Percentiles rank a stretch among this genome's conserved stretches.
Evolutionary conservation across 352 stramenopile genomes (phyloP).

Genomic region (Pythium phragmitis): DNA sequence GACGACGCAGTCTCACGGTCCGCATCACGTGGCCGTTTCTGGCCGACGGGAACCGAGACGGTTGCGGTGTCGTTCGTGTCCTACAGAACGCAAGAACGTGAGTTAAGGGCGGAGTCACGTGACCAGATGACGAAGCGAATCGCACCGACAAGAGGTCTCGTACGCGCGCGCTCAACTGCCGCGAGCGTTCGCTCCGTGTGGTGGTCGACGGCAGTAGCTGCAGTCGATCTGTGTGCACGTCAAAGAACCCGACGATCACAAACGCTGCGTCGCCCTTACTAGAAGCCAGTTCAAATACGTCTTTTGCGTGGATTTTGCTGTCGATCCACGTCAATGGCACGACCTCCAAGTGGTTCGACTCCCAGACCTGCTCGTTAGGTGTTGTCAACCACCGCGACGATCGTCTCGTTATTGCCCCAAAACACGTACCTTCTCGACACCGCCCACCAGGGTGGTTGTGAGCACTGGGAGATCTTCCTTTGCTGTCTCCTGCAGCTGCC

Average conservation of each 20-base stretch:
- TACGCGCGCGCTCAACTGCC: constrained; percentile 21
- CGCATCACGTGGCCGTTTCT: constrained; percentile 9
- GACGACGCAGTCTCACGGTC: not conserved
- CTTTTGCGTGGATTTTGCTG: constrained; percentile 5
- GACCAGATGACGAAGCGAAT: not conserved
- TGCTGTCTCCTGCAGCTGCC: constrained; percentile 21
- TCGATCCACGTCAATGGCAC: constrained; percentile 19
- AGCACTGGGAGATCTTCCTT: not conserved
- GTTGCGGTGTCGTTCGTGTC: not conserved
- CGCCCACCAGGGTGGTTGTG: not conserved
- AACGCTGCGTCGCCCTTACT: constrained; percentile 1
- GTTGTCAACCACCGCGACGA: not conserved
- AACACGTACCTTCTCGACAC: constrained; percentile 9
- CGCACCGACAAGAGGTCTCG: constrained; percentile 8
- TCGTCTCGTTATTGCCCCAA: not conserved
- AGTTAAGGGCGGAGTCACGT: not conserved
- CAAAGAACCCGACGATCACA: constrained; percentile 21
- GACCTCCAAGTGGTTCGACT: constrained; percentile 25
- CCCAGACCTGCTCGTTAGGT: constrained; percentile 14
- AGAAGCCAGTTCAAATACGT: not conserved
- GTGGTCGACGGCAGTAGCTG: constrained; percentile 10
- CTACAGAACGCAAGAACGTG: not conserved
- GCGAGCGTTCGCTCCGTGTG: constrained; percentile 13
- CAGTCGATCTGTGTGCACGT: constrained; percentile 17
- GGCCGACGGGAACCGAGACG: constrained; percentile 1